These are phyloP conservation scores for Paspalum vaginatum DNA, from an alignment of 176 grass and related monocot species.

Conservation along the genomic window DNA sequence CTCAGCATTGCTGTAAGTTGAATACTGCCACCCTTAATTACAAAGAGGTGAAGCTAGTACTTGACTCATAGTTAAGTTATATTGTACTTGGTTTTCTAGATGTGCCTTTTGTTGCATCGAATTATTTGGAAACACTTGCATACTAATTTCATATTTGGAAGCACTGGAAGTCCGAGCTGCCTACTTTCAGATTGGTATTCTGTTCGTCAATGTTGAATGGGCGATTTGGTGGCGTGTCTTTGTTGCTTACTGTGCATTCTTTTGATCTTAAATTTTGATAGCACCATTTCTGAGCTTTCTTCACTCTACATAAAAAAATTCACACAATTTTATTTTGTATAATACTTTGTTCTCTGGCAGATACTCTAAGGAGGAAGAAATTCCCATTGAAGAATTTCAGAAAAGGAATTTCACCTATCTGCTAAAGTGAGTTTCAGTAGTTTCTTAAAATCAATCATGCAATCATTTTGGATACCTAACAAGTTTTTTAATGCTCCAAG, in stretches of 20 bases:
- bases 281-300: background rate
- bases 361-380: constrained; percentile 87
- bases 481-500: background rate
- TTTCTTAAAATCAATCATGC: background rate
- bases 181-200: background rate
- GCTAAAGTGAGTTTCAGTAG: constrained; percentile 69
- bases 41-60: background rate
- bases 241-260: background rate
- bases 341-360: constrained; percentile 39
- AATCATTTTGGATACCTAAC: constrained; percentile 4
- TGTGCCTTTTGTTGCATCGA: background rate
- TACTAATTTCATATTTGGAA: background rate
- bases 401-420: constrained; percentile 85
- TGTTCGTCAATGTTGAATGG: background rate
- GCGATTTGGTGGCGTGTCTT: background rate
- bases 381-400: constrained; percentile 43
- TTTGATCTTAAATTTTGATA: constrained; percentile 1
- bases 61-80: background rate
- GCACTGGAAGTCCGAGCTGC: background rate
- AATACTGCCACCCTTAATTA: background rate
- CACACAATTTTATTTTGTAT: background rate
- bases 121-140: background rate
- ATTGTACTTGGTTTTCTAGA: background rate
- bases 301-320: constrained; percentile 6
- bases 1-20: background rate